Percentiles rank a stretch among this genome's conserved stretches.
These are phyloP conservation scores for Cryptococcus sp. DNA, from an alignment of 1,284 basidiomycete species.

Conservation along the genomic window DNA sequence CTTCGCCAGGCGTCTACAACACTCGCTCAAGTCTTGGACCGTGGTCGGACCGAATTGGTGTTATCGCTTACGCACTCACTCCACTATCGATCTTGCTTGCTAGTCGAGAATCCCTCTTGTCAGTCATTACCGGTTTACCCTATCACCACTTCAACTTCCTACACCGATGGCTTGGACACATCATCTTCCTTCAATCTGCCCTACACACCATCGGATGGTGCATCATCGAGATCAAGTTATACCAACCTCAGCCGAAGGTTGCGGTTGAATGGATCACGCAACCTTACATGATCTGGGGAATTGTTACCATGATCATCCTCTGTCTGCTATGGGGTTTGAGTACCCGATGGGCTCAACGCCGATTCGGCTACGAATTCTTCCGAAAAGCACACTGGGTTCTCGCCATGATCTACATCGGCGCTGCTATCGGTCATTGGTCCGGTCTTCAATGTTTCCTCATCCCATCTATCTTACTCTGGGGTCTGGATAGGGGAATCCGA, in stretches of 20 bases:
- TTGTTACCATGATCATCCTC: conserved; percentile 26
- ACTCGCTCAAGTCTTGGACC: conserved; percentile 26
- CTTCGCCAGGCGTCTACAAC: conserved; percentile 19
- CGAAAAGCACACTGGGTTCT: conserved; percentile 34
- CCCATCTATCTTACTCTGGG: conserved; percentile 28
- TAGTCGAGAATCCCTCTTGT: conserved; percentile 26
- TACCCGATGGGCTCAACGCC: conserved; percentile 15
- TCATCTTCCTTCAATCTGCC: conserved; percentile 27
- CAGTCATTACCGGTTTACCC: conserved; percentile 27
- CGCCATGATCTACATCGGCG: conserved; percentile 33
- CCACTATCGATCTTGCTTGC: conserved; percentile 31
- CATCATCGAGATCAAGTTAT: conserved; percentile 26
- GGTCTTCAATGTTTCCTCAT: conserved; percentile 32
- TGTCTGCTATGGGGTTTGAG: conserved; percentile 25
- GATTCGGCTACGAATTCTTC: conserved; percentile 35
- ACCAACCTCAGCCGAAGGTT: conserved; percentile 32
- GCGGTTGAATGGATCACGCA: conserved; percentile 25
- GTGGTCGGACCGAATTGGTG: conserved; percentile 25
- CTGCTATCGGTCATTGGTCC: conserved; percentile 32
- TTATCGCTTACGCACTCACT: conserved; percentile 32
- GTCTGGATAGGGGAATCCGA: conserved; percentile 20
- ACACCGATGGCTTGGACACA: conserved; percentile 35
- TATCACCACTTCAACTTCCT: conserved; percentile 37
- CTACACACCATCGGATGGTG: conserved; percentile 35
- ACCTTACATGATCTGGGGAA: conserved; percentile 32